These are phyloP conservation scores for Alternaria atra DNA, from an alignment of 2,329 filamentous ascomycete species.

Conservation along the genomic window DNA sequence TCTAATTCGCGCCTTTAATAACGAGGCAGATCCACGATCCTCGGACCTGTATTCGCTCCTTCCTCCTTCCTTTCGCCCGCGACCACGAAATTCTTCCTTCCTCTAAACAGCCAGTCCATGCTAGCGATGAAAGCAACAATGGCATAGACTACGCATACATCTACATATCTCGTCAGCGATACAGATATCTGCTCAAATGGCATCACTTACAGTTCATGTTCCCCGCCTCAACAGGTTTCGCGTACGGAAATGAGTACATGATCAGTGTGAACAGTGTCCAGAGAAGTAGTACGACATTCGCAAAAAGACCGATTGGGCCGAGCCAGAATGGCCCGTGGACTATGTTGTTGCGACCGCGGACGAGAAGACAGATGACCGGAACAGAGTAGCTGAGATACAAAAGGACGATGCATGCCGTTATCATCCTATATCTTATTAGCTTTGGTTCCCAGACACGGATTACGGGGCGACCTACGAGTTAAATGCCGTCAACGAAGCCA, in stretches of 20 bases:
- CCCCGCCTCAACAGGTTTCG: constrained; percentile 38
- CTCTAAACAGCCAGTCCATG: constrained; percentile 42
- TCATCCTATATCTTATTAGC: constrained; percentile 44
- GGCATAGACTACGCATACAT: constrained; percentile 29
- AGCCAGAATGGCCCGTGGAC: constrained; percentile 59
- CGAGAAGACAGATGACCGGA: constrained; percentile 58
- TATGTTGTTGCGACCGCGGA: constrained; percentile 57
- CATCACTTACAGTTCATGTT: constrained; percentile 43
- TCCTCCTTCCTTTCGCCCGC: constrained; percentile 39
- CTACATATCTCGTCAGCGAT: constrained; percentile 15
- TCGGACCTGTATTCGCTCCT: constrained; percentile 9
- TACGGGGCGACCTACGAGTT: constrained; percentile 45
- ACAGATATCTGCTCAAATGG: neutral
- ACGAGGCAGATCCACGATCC: constrained; percentile 5
- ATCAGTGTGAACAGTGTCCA: constrained; percentile 62
- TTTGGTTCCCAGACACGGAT: neutral
- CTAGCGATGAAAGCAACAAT: constrained; percentile 40
- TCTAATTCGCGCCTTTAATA: neutral
- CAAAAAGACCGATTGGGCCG: constrained; percentile 53
- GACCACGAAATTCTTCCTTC: constrained; percentile 43
- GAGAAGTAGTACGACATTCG: constrained; percentile 56
- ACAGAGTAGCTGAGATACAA: constrained; percentile 52
- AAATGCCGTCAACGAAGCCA: constrained; percentile 53
- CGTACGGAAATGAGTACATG: constrained; percentile 55
- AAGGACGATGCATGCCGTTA: constrained; percentile 55